phyloP scores from a whole-genome alignment of 1,139 yeast genomes.

The Pichia sp. region DNA sequence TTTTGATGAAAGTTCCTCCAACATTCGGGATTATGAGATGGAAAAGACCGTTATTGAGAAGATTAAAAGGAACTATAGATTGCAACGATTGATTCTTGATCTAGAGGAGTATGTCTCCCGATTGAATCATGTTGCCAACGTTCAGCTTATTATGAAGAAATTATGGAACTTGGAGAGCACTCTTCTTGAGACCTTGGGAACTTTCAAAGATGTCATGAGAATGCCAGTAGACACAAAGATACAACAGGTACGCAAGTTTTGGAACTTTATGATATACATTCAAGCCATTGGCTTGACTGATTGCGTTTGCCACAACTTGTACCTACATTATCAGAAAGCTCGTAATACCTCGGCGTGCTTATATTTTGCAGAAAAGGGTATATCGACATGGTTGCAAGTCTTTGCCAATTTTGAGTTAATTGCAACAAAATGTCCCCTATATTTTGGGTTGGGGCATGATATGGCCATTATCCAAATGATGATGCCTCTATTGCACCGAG shows the following conservation, averaged over 20 bases:
- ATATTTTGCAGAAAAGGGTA: slow-evolving; percentile 14
- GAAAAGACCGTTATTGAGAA: slow-evolving; percentile 22
- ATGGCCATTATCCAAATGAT: slow-evolving; percentile 20
- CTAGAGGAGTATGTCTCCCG: slow-evolving; percentile 18
- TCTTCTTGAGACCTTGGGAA: slow-evolving; percentile 14
- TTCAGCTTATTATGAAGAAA: slow-evolving; percentile 13
- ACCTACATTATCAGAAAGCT: slow-evolving; percentile 19
- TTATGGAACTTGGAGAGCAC: slow-evolving; percentile 15
- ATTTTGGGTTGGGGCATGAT: slow-evolving; percentile 26
- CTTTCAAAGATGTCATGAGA: slow-evolving; percentile 15
- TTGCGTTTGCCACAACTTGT: slow-evolving; percentile 22
- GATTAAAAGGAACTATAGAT: slow-evolving; percentile 13
- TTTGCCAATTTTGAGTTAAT: slow-evolving; percentile 19
- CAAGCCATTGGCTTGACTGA: slow-evolving; percentile 20
- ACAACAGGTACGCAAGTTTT: slow-evolving; percentile 14
- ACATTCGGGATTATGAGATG: slow-evolving; percentile 18
- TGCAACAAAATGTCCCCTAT: slow-evolving; percentile 14
- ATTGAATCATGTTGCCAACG: slow-evolving; percentile 16
- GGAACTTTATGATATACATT: slow-evolving; percentile 17
- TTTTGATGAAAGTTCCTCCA: slow-evolving; percentile 18
- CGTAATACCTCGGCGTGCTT: slow-evolving; percentile 18
- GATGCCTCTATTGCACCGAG: slow-evolving; percentile 24
- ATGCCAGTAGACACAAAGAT: slow-evolving; percentile 10
- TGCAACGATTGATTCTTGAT: slow-evolving; percentile 14
- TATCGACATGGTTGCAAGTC: slow-evolving; percentile 16